A percentile compares a stretch with the other conserved stretches of the same genome.
phyloP scores from a whole-genome alignment of 1,284 basidiomycete genomes.

The Sutorius eximius region DNA sequence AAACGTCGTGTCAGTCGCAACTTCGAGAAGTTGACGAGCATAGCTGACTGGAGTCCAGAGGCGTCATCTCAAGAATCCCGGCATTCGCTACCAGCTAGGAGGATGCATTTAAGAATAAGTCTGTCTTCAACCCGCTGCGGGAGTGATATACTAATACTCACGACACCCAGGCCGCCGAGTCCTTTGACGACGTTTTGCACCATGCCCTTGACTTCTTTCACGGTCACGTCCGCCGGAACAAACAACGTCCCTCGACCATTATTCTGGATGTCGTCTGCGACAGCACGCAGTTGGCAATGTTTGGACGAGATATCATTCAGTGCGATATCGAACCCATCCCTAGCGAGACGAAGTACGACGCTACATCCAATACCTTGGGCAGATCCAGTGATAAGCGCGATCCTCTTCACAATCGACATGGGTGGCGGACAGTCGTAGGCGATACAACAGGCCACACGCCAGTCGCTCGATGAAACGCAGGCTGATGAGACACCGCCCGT shows the following conservation, averaged over 20 bases:
- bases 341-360: conserved; percentile 18
- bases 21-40: too few species aligned
- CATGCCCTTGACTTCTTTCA: conserved; percentile 11
- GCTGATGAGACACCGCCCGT: neutral
- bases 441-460: neutral
- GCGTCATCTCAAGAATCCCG: neutral
- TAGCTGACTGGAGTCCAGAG: conserved; percentile 7
- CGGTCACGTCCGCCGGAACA: conserved; percentile 5
- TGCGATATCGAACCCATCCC: conserved; percentile 14
- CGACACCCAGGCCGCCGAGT: conserved; percentile 13
- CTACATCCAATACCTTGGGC: conserved; percentile 14
- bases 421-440: neutral
- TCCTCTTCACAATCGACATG: conserved; percentile 6
- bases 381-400: conserved; percentile 16
- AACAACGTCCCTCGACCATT: conserved; percentile 4
- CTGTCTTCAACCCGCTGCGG: too few species aligned
- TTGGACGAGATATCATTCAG: conserved; percentile 16
- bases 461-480: too few species aligned
- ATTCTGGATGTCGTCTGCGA: conserved; percentile 7
- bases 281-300: neutral
- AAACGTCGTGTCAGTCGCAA: neutral
- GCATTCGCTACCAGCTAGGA: conserved; percentile 15
- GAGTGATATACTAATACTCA: neutral
- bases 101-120: neutral
- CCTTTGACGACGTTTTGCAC: neutral